Evolutionary conservation across 1,284 basidiomycete genomes (phyloP).

Genomic region (Boletellus dicymbophilus): DNA sequence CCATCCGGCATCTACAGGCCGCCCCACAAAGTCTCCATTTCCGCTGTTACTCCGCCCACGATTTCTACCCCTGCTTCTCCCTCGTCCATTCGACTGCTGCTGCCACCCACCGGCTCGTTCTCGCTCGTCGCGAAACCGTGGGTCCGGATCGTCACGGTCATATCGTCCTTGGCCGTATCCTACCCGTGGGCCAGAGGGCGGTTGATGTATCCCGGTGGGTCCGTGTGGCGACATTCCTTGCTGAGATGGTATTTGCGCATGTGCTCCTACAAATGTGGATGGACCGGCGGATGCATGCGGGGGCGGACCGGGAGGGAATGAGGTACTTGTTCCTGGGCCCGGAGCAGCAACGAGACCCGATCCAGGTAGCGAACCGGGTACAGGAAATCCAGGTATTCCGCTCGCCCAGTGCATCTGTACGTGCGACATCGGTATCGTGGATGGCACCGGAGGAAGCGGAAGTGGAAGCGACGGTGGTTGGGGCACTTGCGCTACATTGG

Average conservation of each 20-base stretch:
- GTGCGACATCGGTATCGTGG: slow-evolving; percentile 13
- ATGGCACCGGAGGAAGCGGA: neutral
- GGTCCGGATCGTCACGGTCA: slow-evolving; percentile 31
- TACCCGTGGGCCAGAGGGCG: slow-evolving; percentile 25
- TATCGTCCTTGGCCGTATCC: slow-evolving; percentile 25
- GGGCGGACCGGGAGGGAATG: slow-evolving; percentile 14
- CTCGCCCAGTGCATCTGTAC: slow-evolving; percentile 24
- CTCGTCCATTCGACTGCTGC: slow-evolving; percentile 26
- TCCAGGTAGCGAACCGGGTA: slow-evolving; percentile 10
- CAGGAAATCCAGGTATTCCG: slow-evolving; percentile 17
- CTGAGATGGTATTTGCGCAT: slow-evolving; percentile 19
- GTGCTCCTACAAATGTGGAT: slow-evolving; percentile 19
- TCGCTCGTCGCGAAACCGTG: slow-evolving; percentile 27
- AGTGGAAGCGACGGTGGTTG: slow-evolving; percentile 3
- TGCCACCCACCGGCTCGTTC: slow-evolving; percentile 26
- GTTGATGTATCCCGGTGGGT: slow-evolving; percentile 16
- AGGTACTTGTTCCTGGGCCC: neutral
- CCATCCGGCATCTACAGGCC: slow-evolving; percentile 62
- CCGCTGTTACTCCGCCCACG: slow-evolving; percentile 36
- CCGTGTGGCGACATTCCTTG: slow-evolving; percentile 19
- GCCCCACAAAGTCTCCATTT: slow-evolving; percentile 36
- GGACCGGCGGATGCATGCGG: slow-evolving; percentile 1
- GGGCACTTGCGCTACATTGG: slow-evolving; percentile 23
- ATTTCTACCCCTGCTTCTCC: slow-evolving; percentile 37
- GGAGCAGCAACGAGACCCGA: neutral